A percentile compares a stretch with the other conserved stretches of the same genome.
phyloP scores from a whole-genome alignment of 768 basidiomycete species.

The Trametes gibbosa region DNA sequence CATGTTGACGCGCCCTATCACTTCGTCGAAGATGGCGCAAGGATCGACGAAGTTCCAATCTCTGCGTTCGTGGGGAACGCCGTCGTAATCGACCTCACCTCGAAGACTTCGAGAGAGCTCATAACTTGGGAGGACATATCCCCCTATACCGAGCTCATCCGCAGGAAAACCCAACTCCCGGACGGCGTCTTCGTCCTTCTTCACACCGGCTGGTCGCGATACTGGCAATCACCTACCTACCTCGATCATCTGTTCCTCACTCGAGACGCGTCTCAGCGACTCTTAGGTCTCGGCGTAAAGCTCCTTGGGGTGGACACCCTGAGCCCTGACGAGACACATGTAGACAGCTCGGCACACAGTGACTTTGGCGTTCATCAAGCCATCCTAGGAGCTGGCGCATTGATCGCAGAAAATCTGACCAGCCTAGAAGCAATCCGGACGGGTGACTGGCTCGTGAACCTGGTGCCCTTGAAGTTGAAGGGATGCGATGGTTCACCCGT shows the following conservation, averaged over 20 bases:
- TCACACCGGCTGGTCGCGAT: constrained; percentile 57
- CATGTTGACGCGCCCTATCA: constrained; percentile 80
- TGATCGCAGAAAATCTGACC: constrained; percentile 71
- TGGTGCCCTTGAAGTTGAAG: constrained; percentile 56
- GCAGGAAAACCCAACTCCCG: constrained; percentile 5
- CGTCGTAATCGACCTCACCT: constrained; percentile 49
- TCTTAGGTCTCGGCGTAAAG: constrained; percentile 50
- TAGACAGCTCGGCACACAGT: constrained; percentile 14
- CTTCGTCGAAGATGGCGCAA: constrained; percentile 54
- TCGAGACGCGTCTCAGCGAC: constrained; percentile 45
- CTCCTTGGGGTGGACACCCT: constrained; percentile 63
- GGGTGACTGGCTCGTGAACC: constrained; percentile 43
- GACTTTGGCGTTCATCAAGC: constrained; percentile 47
- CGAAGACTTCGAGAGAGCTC: constrained; percentile 5
- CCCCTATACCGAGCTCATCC: constrained; percentile 35
- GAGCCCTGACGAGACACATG: constrained; percentile 52
- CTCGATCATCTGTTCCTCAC: constrained; percentile 63
- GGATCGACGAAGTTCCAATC: constrained; percentile 57
- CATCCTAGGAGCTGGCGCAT: constrained; percentile 54
- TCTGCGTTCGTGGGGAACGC: constrained; percentile 47
- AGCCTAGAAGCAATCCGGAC: constrained; percentile 45
- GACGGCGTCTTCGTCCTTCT: constrained; percentile 49
- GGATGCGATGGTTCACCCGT: constrained; percentile 67
- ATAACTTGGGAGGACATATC: constrained; percentile 22
- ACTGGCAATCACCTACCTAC: constrained; percentile 51